Evolutionary conservation across 257 asterid species (phyloP), one percentile per base, ranked within the genome.

Genomic region (Ocimum tenuiflorum): DNA sequence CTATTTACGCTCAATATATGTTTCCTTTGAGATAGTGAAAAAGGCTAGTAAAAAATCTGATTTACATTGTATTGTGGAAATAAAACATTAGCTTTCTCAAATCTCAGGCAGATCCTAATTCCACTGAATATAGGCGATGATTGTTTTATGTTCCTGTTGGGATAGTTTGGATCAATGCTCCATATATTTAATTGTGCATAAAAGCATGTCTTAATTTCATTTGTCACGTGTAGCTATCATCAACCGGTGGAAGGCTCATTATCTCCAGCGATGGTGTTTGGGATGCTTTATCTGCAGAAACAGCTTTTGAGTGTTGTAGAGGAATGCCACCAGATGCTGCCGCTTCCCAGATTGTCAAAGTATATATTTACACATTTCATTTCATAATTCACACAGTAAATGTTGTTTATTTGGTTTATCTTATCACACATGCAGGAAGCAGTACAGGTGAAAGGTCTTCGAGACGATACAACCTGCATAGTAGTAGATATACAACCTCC

Each of bases 201-300:
- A n/a, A n/a, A n/a, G n/a, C n/a, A n/a, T n/a, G n/a, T n/a, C n/a
- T n/a, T n/a, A n/a, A n/a, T n/a, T n/a, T n/a, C n/a, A n/a, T n/a
- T n/a, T n/a, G n/a, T n/a, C n/a, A n/a, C n/a, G n/a, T n/a, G 81
- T 95, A 94, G 99, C 80, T 94, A 49, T 75, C 99, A 42, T 72
- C 96, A 14, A 83, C 86, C 12, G 99, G 99, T 69, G 99, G 99
- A 60, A 82, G 97, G 81, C 83, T 94, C 55, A 75, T 94, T 39
- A 79, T 94, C 80, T 84, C 97, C 42, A 94, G 99, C 43, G 99
- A 94, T 23, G 99, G 99, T 59, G 99, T 94, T 77, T 94, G 99
- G 99, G 99, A 94, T 50, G 91, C 99, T 54, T 7, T 94, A 74
- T 74, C 97, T 62, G 86, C 99, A 46, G 99, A 94, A 82, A 42